Conservation (phyloP, 1,284 basidiomycete genomes). For the Abortiporus biennis region DNA sequence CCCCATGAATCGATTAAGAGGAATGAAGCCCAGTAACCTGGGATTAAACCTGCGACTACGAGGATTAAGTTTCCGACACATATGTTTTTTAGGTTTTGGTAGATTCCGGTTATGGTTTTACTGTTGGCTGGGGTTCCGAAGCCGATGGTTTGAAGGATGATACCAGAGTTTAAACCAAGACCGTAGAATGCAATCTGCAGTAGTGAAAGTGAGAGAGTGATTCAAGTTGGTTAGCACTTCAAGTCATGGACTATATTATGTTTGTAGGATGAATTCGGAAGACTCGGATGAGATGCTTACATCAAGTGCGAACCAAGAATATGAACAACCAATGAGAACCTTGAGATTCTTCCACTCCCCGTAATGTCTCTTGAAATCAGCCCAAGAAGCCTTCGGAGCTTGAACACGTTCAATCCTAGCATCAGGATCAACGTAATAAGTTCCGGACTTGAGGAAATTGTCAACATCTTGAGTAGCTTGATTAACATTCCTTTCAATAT, state of each 20-base stretch:
- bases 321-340: conserved; percentile 45
- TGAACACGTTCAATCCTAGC: conserved; percentile 51
- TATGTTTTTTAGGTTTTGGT: conserved; percentile 20
- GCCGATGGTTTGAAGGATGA: conserved; percentile 48
- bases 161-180: conserved; percentile 71
- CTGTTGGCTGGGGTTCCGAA: conserved; percentile 29
- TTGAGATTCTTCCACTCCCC: conserved; percentile 57
- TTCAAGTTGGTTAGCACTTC: no score
- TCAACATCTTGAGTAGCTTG: conserved; percentile 68
- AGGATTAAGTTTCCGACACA: conserved; percentile 24
- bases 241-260: no score
- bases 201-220: no score
- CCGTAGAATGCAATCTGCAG: conserved; percentile 84
- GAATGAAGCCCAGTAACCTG: conserved; percentile 23
- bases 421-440: conserved; percentile 49
- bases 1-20: conserved; percentile 23
- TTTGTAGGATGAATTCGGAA: no score
- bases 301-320: conserved; percentile 62
- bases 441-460: conserved; percentile 51
- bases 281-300: no score
- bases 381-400: conserved; percentile 56
- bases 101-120: conserved; percentile 7
- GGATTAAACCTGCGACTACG: conserved; percentile 22
- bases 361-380: conserved; percentile 62
- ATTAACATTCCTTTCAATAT: conserved; percentile 78